Evolutionary conservation across 2,329 filamentous ascomycete genomes (phyloP), one percentile per base, ranked within the genome.

Genomic region (Cercospora zeina): DNA sequence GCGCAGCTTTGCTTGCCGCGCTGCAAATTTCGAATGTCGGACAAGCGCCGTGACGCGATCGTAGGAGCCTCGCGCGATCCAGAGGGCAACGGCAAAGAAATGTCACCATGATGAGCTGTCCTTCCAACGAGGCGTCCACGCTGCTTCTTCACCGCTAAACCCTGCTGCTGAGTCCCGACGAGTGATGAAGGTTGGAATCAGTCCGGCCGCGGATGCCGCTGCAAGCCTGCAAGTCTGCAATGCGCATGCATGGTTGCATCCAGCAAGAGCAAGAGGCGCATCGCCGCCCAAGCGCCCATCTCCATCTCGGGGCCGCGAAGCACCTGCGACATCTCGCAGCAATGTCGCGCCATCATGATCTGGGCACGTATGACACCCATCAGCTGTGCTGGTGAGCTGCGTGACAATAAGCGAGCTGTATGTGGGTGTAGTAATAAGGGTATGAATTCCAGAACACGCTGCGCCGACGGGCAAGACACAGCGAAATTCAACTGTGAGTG

Each of bases 1-100:
- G 53, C 33, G 53, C 53, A 55, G 53, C 53, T 27, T n/a, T 42
- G 53, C 31, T 55, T 39, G 53, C 31, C 19, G 34, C 34, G 13
- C 21, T n/a, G 21, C n/a, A 49, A 7, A 49, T 49, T n/a, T 21
- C 24, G 42, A 49, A 27, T 9, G 13, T 4, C 27, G 42, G 42
- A 13, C 24, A 49, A 21, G 14, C 42, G 42, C 42, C 42, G 27
- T 30, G 42, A 49, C 42, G 42, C 42, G 42, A 49, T 30, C 24
- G 42, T 27, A 49, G 21, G 42, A 49, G 13, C 42, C 27, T 30
- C 42, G 21, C 19, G 10, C 42, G 42, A 49, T 49, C 24, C 24
- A 30, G 39, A 27, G 21, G 27, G 14, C 42, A 13, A 49, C 16
- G 42, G 21, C 42, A 19, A 27, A 27, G 42, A 27, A 27, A 30